Conservation (phyloP, 2,329 filamentous ascomycete species). For the Knoxdaviesia capensis region DNA sequence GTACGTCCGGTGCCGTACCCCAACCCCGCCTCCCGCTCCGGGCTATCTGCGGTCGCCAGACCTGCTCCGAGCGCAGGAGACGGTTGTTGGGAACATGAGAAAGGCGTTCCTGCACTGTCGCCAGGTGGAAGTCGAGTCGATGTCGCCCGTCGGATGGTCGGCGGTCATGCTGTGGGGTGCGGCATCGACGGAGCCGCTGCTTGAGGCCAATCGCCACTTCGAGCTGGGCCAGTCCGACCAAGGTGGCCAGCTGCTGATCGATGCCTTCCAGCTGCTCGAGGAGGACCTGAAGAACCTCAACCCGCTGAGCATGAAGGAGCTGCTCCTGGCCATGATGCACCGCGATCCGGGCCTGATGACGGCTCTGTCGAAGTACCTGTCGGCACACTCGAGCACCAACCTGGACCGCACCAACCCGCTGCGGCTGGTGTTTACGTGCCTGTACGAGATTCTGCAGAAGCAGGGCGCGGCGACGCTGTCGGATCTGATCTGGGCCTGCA, state of each 20-base stretch:
- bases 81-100: slow-evolving; percentile 20
- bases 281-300: slow-evolving; percentile 20
- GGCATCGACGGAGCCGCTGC: slow-evolving; percentile 20
- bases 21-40: slow-evolving; percentile 20
- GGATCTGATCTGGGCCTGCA: slow-evolving; percentile 20
- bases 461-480: slow-evolving; percentile 21
- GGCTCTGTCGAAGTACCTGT: slow-evolving; percentile 23
- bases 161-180: slow-evolving; percentile 22
- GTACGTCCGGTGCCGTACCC: slow-evolving; percentile 23
- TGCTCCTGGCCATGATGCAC: slow-evolving; percentile 22
- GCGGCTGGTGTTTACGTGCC: slow-evolving; percentile 19
- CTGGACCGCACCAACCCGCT: slow-evolving; percentile 21
- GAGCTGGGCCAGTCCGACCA: slow-evolving; percentile 18
- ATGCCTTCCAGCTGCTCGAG: slow-evolving; percentile 21
- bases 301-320: slow-evolving; percentile 20
- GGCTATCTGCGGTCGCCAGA: slow-evolving; percentile 21
- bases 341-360: slow-evolving; percentile 23
- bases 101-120: slow-evolving; percentile 23
- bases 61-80: slow-evolving; percentile 21
- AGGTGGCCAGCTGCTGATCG: slow-evolving; percentile 19
- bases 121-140: slow-evolving; percentile 19
- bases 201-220: slow-evolving; percentile 22
- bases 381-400: slow-evolving; percentile 21
- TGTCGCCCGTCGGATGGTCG: slow-evolving; percentile 18
- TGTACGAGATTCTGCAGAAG: slow-evolving; percentile 24